Evolutionary conservation across 805 yeast species (phyloP), one percentile per base, ranked within the genome.

Genomic region (Hanseniaspora lachancei): DNA sequence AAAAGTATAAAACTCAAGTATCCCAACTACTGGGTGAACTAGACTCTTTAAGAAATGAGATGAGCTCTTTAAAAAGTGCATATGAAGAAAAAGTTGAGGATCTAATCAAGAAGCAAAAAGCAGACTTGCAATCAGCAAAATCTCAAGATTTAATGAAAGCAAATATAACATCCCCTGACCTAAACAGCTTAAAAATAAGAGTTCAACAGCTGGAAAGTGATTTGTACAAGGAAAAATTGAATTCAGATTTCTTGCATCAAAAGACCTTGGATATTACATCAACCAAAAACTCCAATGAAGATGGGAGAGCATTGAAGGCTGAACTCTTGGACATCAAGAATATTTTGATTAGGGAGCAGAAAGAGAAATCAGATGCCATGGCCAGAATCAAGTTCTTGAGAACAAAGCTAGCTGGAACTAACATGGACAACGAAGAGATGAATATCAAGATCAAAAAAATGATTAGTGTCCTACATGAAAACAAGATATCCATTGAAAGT

Each of bases 331-430:
- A 80, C 57, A 73, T 71, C 21, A 69, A 74, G 57, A 80, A 79
- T 10, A 62, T 70, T 3, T 61, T 80, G 53, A 70, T 78, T 46
- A 75, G 71, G 39, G 81, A 78, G 61, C 61, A 68, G 10, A 69
- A 69, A 34, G 72, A 69, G 21, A 72, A 70, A 47, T 65, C 72
- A 62, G 65, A 76, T 68, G 64, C 82, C 46, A 69, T 72, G 24
- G 80, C 83, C 47, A 87, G 83, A 58, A 62, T 82, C 52, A 74
- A 75, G 35, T 69, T 83, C 61, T 66, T 85, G 15, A 84, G 82
- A 60, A 77, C 82, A 1, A 74, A 86, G 61, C 64, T 81, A n/a
- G 82, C 84, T 2, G 74, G 82, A n/a, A 82, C 80, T 50, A 73
- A 81, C 7, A 77, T 78, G 59, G 84, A 80, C 55, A 77, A 75